A percentile compares a stretch with the other conserved stretches of the same genome.
Evolutionary conservation across 2,329 filamentous ascomycete species (phyloP).

Genomic region (Aureobasidium sp.): DNA sequence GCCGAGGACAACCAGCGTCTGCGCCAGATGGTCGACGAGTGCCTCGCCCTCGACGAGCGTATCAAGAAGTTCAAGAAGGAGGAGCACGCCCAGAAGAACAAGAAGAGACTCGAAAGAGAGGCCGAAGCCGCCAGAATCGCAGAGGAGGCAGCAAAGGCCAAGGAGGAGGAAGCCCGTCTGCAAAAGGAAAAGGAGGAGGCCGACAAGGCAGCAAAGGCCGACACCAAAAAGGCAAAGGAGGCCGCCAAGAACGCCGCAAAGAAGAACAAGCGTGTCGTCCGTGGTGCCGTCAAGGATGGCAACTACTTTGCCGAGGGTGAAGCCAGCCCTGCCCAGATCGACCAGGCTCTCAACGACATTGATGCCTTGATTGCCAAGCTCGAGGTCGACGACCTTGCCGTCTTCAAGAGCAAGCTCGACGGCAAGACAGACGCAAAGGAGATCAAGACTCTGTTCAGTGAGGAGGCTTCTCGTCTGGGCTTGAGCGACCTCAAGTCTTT

Average conservation of each 20-base stretch:
- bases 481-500: slow-evolving; percentile 64
- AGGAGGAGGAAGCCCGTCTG: slow-evolving; percentile 73
- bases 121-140: slow-evolving; percentile 79
- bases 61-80: slow-evolving; percentile 96
- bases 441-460: slow-evolving; percentile 77
- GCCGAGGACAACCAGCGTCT: slow-evolving; percentile 90
- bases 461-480: slow-evolving; percentile 71
- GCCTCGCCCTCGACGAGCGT: slow-evolving; percentile 76
- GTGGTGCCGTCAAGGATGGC: slow-evolving; percentile 88
- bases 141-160: slow-evolving; percentile 77
- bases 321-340: slow-evolving; percentile 71
- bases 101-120: slow-evolving; percentile 84
- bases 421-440: slow-evolving; percentile 69
- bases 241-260: slow-evolving; percentile 97
- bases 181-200: slow-evolving; percentile 78
- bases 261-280: slow-evolving; percentile 99
- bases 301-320: slow-evolving; percentile 79
- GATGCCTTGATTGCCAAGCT: slow-evolving; percentile 83
- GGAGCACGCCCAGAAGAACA: slow-evolving; percentile 91
- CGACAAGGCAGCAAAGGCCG: slow-evolving; percentile 76
- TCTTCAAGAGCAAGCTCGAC: slow-evolving; percentile 71
- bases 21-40: slow-evolving; percentile 82
- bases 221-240: slow-evolving; percentile 93
- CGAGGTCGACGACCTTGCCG: slow-evolving; percentile 83
- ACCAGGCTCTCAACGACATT: slow-evolving; percentile 74